Percentiles rank a stretch among this genome's conserved stretches.
Evolutionary conservation across 2,329 filamentous ascomycete species (phyloP).

Genomic region (Onygenales sp.): DNA sequence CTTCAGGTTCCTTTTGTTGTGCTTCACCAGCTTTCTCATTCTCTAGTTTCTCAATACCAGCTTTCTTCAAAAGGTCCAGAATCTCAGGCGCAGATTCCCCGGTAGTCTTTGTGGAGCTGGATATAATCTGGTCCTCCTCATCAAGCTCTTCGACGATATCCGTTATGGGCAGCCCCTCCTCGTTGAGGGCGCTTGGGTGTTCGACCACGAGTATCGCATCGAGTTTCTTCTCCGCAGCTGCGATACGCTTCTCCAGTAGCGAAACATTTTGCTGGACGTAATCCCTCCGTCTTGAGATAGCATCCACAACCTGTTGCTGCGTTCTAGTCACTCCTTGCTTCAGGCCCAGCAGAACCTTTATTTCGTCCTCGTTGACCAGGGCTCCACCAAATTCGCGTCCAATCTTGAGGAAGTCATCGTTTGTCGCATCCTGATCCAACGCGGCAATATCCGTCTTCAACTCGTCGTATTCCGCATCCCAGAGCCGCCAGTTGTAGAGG

Average conservation of each 20-base stretch:
- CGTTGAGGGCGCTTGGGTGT: constrained; percentile 39
- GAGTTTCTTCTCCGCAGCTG: constrained; percentile 59
- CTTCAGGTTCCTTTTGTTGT: constrained; percentile 5
- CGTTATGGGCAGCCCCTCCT: constrained; percentile 65
- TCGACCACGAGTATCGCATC: constrained; percentile 52
- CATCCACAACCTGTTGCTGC: constrained; percentile 54
- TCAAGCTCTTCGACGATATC: constrained; percentile 91
- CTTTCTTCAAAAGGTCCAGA: constrained; percentile 64
- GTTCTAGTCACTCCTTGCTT: constrained; percentile 38
- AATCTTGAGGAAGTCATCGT: constrained; percentile 45
- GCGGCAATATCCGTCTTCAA: constrained; percentile 70
- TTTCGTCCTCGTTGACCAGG: constrained; percentile 41
- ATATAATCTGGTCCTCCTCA: constrained; percentile 77
- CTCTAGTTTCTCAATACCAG: constrained; percentile 51
- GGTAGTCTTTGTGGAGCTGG: constrained; percentile 55
- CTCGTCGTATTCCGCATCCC: constrained; percentile 84
- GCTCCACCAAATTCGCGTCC: constrained; percentile 37
- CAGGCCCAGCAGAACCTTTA: constrained; percentile 45
- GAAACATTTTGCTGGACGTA: constrained; percentile 78
- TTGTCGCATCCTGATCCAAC: constrained; percentile 39
- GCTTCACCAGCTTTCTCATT: constrained; percentile 11
- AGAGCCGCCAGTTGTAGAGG: constrained; percentile 79
- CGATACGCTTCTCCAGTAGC: constrained; percentile 64
- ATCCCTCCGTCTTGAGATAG: constrained; percentile 69
- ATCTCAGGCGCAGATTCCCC: constrained; percentile 59